A percentile compares a stretch with the other conserved stretches of the same genome.
These are phyloP conservation scores for Arthrinium puccinioides DNA, from an alignment of 2,329 filamentous ascomycete genomes.

Conservation along the genomic window DNA sequence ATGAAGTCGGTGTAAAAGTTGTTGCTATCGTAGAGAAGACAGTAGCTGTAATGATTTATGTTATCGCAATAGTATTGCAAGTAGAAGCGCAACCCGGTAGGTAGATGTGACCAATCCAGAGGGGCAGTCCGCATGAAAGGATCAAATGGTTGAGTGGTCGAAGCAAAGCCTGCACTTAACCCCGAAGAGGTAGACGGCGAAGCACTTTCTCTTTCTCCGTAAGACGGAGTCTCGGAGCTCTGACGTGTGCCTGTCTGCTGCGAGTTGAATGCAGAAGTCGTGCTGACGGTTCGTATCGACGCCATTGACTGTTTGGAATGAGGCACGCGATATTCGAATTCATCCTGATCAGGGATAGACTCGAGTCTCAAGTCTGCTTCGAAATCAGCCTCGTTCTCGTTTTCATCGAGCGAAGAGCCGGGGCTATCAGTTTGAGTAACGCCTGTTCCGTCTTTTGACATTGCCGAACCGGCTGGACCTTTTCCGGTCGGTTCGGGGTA, in stretches of 20 bases:
- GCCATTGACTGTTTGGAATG: constrained; percentile 12
- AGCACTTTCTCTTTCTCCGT: constrained; percentile 41
- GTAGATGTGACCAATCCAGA: constrained; percentile 49
- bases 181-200: constrained; percentile 46
- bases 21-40: constrained; percentile 61
- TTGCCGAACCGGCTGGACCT: constrained; percentile 21
- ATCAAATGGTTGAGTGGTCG: constrained; percentile 23
- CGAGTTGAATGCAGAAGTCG: constrained; percentile 28
- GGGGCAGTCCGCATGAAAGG: constrained; percentile 15
- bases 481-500: constrained; percentile 68
- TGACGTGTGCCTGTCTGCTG: constrained; percentile 31
- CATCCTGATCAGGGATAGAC: constrained; percentile 49
- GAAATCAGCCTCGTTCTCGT: constrained; percentile 30
- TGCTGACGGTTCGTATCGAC: constrained; percentile 27
- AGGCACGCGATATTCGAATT: constrained; percentile 23
- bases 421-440: constrained; percentile 38
- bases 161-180: constrained; percentile 28
- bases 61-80: constrained; percentile 72
- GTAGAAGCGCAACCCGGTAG: constrained; percentile 68
- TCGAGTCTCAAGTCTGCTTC: constrained; percentile 39
- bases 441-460: constrained; percentile 29
- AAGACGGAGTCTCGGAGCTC: constrained; percentile 46
- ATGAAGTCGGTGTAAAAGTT: constrained; percentile 69
- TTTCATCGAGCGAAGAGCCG: constrained; percentile 46
- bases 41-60: constrained; percentile 77